Evolutionary conservation across 2,329 filamentous ascomycete species (phyloP).

Genomic region (Trichoderma sp.): DNA sequence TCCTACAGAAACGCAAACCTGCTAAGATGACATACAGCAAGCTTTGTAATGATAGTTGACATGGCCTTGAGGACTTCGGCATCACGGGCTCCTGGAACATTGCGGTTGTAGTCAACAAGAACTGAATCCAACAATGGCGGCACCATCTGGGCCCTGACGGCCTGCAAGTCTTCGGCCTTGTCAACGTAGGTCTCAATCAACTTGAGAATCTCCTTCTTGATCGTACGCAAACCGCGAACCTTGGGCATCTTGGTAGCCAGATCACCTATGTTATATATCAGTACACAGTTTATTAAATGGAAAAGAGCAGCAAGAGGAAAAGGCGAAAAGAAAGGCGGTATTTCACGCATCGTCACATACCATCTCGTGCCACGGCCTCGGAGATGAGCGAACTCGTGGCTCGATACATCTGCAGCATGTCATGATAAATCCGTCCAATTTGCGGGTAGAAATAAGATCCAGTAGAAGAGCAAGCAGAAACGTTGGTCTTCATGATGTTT

Average conservation of each 20-base stretch:
- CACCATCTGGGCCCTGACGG: conserved; percentile 90
- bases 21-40: conserved; percentile 70
- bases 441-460: conserved; percentile 97
- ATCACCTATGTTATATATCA: conserved; percentile 53
- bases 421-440: conserved; percentile 94
- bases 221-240: conserved; percentile 89
- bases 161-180: conserved; percentile 92
- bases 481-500: conserved; percentile 99
- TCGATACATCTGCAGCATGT: conserved; percentile 99
- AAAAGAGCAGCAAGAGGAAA: neutral
- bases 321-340: neutral
- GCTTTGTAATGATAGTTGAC: conserved; percentile 94
- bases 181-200: conserved; percentile 97
- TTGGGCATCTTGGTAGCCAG: conserved; percentile 97
- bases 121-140: conserved; percentile 94
- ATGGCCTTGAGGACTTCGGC: conserved; percentile 96
- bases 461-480: conserved; percentile 95
- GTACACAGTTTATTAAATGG: neutral
- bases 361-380: conserved; percentile 81
- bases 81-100: conserved; percentile 91
- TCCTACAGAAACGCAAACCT: neutral
- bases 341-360: conserved; percentile 47
- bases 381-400: conserved; percentile 96
- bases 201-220: conserved; percentile 99
- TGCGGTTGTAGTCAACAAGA: conserved; percentile 92